Percentiles rank a stretch among this genome's conserved stretches.
Conservation (phyloP, 176 grass and related monocot species). For the Oryza officinalis region DNA sequence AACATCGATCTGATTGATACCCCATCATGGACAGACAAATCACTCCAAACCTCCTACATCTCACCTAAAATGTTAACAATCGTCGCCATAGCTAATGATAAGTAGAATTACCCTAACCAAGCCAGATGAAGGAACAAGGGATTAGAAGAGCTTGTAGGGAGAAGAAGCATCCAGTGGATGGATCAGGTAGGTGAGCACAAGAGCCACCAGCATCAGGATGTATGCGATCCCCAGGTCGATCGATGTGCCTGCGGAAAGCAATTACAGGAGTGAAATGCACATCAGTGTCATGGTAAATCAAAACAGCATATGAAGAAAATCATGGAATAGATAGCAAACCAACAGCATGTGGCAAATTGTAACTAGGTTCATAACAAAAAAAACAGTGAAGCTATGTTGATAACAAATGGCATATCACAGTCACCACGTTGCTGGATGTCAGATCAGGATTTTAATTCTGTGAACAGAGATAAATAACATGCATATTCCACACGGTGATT, state of each 20-base stretch:
- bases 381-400: background rate
- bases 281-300: constrained; percentile 2
- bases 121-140: background rate
- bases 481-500: background rate
- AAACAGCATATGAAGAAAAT: background rate
- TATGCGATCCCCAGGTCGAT: constrained; percentile 80
- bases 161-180: constrained; percentile 75
- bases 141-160: constrained; percentile 69
- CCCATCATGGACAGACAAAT: constrained; percentile 11
- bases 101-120: constrained; percentile 4
- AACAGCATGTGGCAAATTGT: background rate
- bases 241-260: constrained; percentile 51
- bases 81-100: no score
- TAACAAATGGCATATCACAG: background rate
- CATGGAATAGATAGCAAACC: background rate
- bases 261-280: background rate
- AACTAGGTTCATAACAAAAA: background rate
- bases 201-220: constrained; percentile 66
- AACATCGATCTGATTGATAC: background rate
- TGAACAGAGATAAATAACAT: background rate
- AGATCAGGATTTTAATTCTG: background rate
- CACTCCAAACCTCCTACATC: constrained; percentile 18
- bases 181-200: constrained; percentile 84
- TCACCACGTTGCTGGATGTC: background rate
- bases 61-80: constrained; percentile 19